phyloP scores from a whole-genome alignment of 73 alveolate genomes.

The Paramecium bursaria region DNA sequence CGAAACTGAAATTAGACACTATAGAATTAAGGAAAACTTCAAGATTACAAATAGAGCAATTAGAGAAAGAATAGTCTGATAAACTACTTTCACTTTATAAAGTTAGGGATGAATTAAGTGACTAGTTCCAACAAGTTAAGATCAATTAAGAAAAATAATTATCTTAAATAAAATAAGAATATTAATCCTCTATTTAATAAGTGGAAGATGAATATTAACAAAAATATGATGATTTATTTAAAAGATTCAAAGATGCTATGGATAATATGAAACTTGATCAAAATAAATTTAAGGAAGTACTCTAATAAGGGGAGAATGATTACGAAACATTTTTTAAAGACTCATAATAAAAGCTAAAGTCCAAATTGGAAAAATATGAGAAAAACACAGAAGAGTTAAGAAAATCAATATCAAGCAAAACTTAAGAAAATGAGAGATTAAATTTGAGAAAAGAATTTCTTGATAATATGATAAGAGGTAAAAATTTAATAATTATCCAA shows the following conservation, averaged over 20 bases:
- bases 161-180: background rate
- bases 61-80: constrained; percentile 49
- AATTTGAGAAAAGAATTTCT: constrained; percentile 25
- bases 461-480: background rate
- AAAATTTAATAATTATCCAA: background rate
- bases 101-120: constrained; percentile 57
- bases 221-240: constrained; percentile 47
- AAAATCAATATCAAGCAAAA: constrained; percentile 32
- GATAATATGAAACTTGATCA: constrained; percentile 58
- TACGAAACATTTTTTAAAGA: constrained; percentile 55
- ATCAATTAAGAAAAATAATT: constrained; percentile 29
- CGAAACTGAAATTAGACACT: constrained; percentile 53
- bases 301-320: constrained; percentile 46
- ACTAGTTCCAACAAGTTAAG: background rate
- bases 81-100: constrained; percentile 22
- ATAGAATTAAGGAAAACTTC: constrained; percentile 34
- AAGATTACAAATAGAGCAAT: constrained; percentile 5
- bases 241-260: constrained; percentile 63
- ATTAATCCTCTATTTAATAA: constrained; percentile 26
- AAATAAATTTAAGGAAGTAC: constrained; percentile 60
- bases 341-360: constrained; percentile 15
- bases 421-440: constrained; percentile 22
- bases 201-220: constrained; percentile 66
- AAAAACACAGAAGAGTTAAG: constrained; percentile 47
- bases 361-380: constrained; percentile 18